A percentile compares a stretch with the other conserved stretches of the same genome.
These are phyloP conservation scores for Ilex paraguariensis DNA, from an alignment of 305 asterid genomes.

Conservation along the genomic window DNA sequence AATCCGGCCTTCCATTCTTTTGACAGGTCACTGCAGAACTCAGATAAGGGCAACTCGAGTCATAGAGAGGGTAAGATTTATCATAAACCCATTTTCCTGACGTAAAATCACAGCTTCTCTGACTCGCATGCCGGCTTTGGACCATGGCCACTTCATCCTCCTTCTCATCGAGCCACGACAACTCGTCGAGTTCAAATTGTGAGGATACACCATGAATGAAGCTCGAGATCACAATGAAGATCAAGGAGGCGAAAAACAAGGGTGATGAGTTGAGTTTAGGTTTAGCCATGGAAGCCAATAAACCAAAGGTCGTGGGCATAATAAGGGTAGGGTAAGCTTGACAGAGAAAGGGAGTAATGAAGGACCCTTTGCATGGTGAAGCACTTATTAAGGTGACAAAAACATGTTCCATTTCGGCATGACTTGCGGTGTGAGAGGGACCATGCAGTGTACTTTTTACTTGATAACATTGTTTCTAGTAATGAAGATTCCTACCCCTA, in stretches of 20 bases:
- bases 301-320: no score
- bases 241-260: slow-evolving; percentile 17
- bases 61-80: slow-evolving; percentile 69
- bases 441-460: slow-evolving; percentile 9
- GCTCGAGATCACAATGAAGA: slow-evolving; percentile 12
- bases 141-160: slow-evolving; percentile 57
- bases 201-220: slow-evolving; percentile 28
- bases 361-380: neutral
- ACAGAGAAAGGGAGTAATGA: neutral
- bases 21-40: slow-evolving; percentile 62
- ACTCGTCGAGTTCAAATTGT: slow-evolving; percentile 36
- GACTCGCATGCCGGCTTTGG: slow-evolving; percentile 44
- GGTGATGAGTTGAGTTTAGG: slow-evolving; percentile 5
- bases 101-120: slow-evolving; percentile 52
- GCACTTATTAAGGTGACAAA: neutral
- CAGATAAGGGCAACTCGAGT: slow-evolving; percentile 67
- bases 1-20: slow-evolving; percentile 79
- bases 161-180: slow-evolving; percentile 49
- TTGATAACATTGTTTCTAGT: slow-evolving; percentile 6
- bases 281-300: neutral
- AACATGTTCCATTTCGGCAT: slow-evolving; percentile 23
- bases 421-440: slow-evolving; percentile 25
- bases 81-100: slow-evolving; percentile 82
- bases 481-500: slow-evolving; percentile 4
- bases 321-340: neutral